phyloP scores from a whole-genome alignment of 345 rosid genomes.

The Rhodamnia rubescens region DNA sequence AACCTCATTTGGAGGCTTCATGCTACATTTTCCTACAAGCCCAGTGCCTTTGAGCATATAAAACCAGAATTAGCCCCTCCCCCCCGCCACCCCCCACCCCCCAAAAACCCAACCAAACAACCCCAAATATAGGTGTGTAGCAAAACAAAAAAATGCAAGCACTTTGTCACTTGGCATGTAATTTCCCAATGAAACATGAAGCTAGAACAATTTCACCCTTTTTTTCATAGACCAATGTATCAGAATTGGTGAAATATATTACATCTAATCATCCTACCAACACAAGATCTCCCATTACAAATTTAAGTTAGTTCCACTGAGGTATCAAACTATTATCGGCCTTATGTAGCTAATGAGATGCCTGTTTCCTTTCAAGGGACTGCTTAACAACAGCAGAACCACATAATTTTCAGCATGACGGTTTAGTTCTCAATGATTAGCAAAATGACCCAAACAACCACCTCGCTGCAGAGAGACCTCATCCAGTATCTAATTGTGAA shows the following conservation, averaged over 20 bases:
- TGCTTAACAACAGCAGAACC: too few species aligned
- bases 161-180: not conserved
- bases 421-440: too few species aligned
- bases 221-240: not conserved
- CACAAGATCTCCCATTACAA: too few species aligned
- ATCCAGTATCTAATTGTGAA: not conserved
- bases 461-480: not conserved
- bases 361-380: too few species aligned
- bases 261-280: too few species aligned
- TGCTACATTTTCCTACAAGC: not conserved
- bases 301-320: too few species aligned
- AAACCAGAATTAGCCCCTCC: not conserved
- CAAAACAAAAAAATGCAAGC: not conserved
- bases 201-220: not conserved
- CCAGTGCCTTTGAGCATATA: not conserved
- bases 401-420: too few species aligned
- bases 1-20: not conserved
- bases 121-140: not conserved
- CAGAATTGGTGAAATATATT: too few species aligned
- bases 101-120: too few species aligned
- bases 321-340: too few species aligned
- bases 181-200: not conserved
- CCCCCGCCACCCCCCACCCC: too few species aligned
- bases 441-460: not conserved
- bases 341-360: too few species aligned